phyloP scores from a whole-genome alignment of 2,329 filamentous ascomycete species.

The Ophiognomonia clavigignenti-juglandacearum region DNA sequence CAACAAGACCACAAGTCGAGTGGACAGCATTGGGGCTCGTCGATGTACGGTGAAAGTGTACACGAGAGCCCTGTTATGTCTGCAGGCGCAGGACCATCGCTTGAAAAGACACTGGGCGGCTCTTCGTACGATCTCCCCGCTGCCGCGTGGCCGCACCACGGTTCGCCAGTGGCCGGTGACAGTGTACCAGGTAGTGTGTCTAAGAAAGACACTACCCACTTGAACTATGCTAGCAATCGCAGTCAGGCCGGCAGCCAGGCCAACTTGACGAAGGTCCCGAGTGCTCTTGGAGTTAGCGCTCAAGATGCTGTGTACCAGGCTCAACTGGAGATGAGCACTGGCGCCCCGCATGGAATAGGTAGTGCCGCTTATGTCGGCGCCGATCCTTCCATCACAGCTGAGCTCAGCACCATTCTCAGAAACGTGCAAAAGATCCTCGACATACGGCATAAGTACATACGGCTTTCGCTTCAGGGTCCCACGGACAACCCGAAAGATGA shows the following conservation, averaged over 20 bases:
- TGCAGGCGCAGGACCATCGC: slow-evolving; percentile 5
- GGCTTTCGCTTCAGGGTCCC: slow-evolving; percentile 74
- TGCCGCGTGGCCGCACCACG: slow-evolving; percentile 14
- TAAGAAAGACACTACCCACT: slow-evolving; percentile 15
- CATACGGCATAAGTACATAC: slow-evolving; percentile 81
- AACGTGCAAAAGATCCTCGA: slow-evolving; percentile 90
- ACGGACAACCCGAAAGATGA: slow-evolving; percentile 86
- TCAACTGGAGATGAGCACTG: slow-evolving; percentile 14
- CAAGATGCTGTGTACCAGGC: slow-evolving; percentile 22
- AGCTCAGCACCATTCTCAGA: slow-evolving; percentile 80
- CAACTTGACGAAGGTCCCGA: slow-evolving; percentile 6
- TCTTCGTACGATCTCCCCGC: slow-evolving; percentile 8
- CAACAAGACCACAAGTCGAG: slow-evolving; percentile 53
- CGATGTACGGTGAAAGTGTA: slow-evolving; percentile 33
- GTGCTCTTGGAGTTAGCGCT: slow-evolving; percentile 8
- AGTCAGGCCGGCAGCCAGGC: slow-evolving; percentile 14
- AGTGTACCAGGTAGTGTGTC: slow-evolving; percentile 13
- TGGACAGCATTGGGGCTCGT: slow-evolving; percentile 31
- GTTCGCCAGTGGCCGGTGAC: slow-evolving; percentile 9
- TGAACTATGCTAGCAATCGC: slow-evolving; percentile 11
- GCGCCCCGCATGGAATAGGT: slow-evolving; percentile 55
- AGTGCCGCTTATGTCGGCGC: slow-evolving; percentile 65
- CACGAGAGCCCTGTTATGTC: slow-evolving; percentile 41
- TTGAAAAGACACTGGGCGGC: slow-evolving; percentile 8
- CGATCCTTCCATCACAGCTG: slow-evolving; percentile 75